phyloP scores from a whole-genome alignment of 1,139 yeast species.

The Hansenula sp. region DNA sequence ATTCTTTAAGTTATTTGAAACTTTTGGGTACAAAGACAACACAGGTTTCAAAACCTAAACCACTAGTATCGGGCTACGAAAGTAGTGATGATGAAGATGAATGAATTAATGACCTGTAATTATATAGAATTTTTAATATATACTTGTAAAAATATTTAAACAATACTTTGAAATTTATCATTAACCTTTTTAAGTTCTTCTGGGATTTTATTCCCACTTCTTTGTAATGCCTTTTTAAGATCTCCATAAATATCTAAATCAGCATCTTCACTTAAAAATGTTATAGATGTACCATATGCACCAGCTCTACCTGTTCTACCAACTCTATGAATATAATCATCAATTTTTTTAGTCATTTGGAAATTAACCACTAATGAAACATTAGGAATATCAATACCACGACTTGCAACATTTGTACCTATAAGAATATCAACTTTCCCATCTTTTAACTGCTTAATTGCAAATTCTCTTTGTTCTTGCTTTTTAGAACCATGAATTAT shows the following conservation, averaged over 20 bases:
- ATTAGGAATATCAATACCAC: slow-evolving; percentile 90
- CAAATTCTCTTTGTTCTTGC: slow-evolving; percentile 83
- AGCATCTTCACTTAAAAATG: slow-evolving; percentile 58
- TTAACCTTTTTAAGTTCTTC: slow-evolving; percentile 13
- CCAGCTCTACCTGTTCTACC: slow-evolving; percentile 99
- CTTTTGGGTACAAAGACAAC: background rate
- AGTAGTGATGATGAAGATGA: slow-evolving; percentile 2
- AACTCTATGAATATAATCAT: slow-evolving; percentile 85
- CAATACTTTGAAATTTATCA: slow-evolving; percentile 6
- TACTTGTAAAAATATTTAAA: slow-evolving; percentile 1
- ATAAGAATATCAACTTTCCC: slow-evolving; percentile 65
- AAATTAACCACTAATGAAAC: slow-evolving; percentile 82
- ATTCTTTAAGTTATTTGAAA: background rate
- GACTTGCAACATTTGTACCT: slow-evolving; percentile 95
- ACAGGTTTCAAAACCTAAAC: background rate
- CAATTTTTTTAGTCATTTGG: slow-evolving; percentile 75
- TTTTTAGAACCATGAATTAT: slow-evolving; percentile 83
- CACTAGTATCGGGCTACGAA: background rate
- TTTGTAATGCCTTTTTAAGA: slow-evolving; percentile 16
- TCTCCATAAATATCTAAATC: slow-evolving; percentile 34
- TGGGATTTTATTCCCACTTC: slow-evolving; percentile 19
- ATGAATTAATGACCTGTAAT: too few relatives aligned
- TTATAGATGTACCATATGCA: slow-evolving; percentile 64
- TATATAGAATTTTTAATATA: background rate
- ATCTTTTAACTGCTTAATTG: slow-evolving; percentile 58